Base-by-base conservation (phyloP, 768 basidiomycete genomes). In the Tulasnella sp. region DNA sequence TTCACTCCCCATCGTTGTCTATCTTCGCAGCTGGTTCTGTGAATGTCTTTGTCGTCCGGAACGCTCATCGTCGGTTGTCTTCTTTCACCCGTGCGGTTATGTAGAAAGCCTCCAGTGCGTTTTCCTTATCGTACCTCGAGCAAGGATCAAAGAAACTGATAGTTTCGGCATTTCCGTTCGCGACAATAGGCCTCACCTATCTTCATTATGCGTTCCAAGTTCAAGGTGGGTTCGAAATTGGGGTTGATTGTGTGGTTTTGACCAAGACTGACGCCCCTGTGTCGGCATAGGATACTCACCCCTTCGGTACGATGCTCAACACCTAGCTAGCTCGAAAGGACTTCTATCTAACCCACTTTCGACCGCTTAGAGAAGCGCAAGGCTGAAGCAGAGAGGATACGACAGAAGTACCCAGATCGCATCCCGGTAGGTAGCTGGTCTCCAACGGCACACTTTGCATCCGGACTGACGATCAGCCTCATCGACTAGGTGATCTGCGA, bases 321-420 rank as follows among this genome's bases (percentile, higher is more conserved):
- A 19, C 2, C 36, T 29, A 19, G 22, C 69, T 19, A 62, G 67
- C 22, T 8, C 72, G 44, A 29, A 22, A 32, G 39, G 36, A 37
- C 22, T 37, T 19, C 16, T 12, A 12, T 36, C 67, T 59, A 11
- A 62, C 26, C 5, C 34, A 11, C 35, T 47, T 29, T n/a, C 35
- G 59, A 34, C 19, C 35, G 12, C 64, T 8, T 77, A 98, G 96
- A 97, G 89, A 98, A 98, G 84, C 92, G 96, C 86, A 98, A 98
- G 86, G 94, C 94, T 52, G 96, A 98, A 80, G 96, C 96, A 39
- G 95, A 98, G 85, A 90, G 96, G 72, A 98, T 98, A 78, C 86
- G 96, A 75, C 92, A 95, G 87, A 99, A 99, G 85, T 99, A 99
- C 79, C 92, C 91, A 37, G 97, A 98, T 84, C 89, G 96, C 75